phyloP scores from a whole-genome alignment of 768 basidiomycete species.

The Gloeostereum incarnatum region DNA sequence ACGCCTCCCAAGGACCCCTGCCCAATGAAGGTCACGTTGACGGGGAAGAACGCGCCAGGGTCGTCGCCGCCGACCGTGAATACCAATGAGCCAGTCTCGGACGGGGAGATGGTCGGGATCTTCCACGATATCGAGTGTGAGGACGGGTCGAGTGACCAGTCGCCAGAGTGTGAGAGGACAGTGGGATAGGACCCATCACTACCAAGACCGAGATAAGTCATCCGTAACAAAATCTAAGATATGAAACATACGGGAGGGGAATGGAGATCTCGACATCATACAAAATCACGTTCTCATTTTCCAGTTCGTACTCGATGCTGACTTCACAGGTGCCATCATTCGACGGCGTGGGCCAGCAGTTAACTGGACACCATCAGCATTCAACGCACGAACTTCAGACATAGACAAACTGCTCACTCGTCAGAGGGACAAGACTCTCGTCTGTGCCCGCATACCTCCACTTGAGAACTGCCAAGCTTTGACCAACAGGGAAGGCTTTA shows the following conservation, averaged over 20 bases:
- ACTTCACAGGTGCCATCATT: constrained; percentile 92
- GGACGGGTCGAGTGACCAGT: constrained; percentile 76
- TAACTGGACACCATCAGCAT: constrained; percentile 48
- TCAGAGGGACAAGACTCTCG: constrained; percentile 85
- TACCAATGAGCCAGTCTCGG: constrained; percentile 79
- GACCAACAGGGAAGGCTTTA: constrained; percentile 79
- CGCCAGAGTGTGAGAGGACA: constrained; percentile 64
- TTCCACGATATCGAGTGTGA: constrained; percentile 83
- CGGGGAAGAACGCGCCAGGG: constrained; percentile 83
- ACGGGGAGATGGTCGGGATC: constrained; percentile 54
- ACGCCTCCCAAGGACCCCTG: constrained; percentile 78
- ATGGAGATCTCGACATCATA: constrained; percentile 86
- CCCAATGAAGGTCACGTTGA: constrained; percentile 72
- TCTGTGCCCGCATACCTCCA: constrained; percentile 91
- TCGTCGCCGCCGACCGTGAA: constrained; percentile 87
- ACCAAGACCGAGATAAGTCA: constrained; percentile 4
- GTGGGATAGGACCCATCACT: constrained; percentile 81
- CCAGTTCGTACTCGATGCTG: constrained; percentile 95
- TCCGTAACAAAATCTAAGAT: constrained; percentile 1
- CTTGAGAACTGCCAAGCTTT: constrained; percentile 79
- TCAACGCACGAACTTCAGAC: not conserved
- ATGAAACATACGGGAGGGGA: constrained; percentile 73
- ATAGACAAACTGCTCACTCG: constrained; percentile 49
- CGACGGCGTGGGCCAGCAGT: constrained; percentile 92
- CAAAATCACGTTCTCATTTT: constrained; percentile 70